These are phyloP conservation scores for Schwanniomyces pseudopolymorphus DNA, from an alignment of 805 yeast genomes.

Conservation along the genomic window DNA sequence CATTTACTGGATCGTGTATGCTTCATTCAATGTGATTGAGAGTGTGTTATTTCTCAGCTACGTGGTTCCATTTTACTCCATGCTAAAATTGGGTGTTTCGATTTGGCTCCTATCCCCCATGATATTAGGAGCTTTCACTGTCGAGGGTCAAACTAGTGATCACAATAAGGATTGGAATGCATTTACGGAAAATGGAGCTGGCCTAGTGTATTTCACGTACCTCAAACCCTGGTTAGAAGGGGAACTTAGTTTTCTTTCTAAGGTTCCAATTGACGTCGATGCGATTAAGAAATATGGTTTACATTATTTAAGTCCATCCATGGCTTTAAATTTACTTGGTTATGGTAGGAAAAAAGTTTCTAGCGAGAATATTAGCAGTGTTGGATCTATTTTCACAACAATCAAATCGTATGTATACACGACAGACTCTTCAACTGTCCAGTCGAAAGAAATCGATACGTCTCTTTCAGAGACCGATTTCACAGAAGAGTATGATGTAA, in stretches of 20 bases:
- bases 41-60: constrained; percentile 43
- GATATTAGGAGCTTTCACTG: neutral
- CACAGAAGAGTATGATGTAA: constrained; percentile 45
- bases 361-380: neutral
- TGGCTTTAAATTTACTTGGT: neutral
- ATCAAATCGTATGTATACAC: neutral
- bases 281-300: neutral
- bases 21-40: constrained; percentile 41
- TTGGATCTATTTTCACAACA: neutral
- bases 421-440: neutral
- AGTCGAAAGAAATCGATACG: neutral
- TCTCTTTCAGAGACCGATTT: constrained; percentile 5
- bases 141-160: constrained; percentile 6
- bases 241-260: constrained; percentile 9
- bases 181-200: constrained; percentile 33
- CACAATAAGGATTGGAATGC: constrained; percentile 23
- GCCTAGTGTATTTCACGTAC: constrained; percentile 25
- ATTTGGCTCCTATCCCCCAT: constrained; percentile 62
- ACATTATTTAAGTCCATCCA: neutral
- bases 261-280: constrained; percentile 4
- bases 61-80: constrained; percentile 55
- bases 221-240: constrained; percentile 30
- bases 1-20: constrained; percentile 64
- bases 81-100: constrained; percentile 47
- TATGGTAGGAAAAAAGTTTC: neutral